phyloP scores from a whole-genome alignment of 257 asterid species.

The Solanum chiquidenum region DNA sequence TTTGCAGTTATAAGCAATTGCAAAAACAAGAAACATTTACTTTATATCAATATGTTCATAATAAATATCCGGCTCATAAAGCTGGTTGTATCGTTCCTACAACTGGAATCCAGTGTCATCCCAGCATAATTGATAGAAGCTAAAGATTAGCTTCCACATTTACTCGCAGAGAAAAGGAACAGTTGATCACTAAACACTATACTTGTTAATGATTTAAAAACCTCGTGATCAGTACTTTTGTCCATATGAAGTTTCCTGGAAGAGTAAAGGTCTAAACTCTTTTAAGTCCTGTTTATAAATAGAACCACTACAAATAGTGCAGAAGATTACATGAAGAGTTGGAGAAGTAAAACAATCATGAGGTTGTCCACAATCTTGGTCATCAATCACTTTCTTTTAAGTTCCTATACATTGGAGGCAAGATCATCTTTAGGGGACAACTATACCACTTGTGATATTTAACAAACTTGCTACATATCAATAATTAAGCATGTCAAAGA shows the following conservation, averaged over 20 bases:
- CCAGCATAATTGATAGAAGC: not conserved
- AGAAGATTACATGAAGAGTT: not conserved
- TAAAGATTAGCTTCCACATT: not conserved
- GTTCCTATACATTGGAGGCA: not conserved
- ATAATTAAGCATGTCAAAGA: not conserved
- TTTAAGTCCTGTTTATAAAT: not conserved
- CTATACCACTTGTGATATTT: not conserved
- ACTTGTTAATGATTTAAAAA: not conserved
- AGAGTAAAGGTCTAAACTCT: not conserved
- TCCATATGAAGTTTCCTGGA: not conserved
- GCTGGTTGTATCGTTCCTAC: not conserved
- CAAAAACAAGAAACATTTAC: not conserved
- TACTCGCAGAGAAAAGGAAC: not conserved
- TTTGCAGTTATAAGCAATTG: not conserved
- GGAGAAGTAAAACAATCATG: not conserved
- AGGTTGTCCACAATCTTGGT: not conserved
- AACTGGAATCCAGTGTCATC: not conserved
- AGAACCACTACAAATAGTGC: not conserved
- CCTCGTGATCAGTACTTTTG: not conserved
- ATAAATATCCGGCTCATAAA: not conserved
- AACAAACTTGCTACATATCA: not conserved
- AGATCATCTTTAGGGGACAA: not conserved
- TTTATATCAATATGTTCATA: not conserved
- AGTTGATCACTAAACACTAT: not conserved
- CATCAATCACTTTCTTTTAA: not conserved